A percentile compares a stretch with the other conserved stretches of the same genome.
phyloP scores from a whole-genome alignment of 2,329 filamentous ascomycete species.

The Hypoxylon sp. region DNA sequence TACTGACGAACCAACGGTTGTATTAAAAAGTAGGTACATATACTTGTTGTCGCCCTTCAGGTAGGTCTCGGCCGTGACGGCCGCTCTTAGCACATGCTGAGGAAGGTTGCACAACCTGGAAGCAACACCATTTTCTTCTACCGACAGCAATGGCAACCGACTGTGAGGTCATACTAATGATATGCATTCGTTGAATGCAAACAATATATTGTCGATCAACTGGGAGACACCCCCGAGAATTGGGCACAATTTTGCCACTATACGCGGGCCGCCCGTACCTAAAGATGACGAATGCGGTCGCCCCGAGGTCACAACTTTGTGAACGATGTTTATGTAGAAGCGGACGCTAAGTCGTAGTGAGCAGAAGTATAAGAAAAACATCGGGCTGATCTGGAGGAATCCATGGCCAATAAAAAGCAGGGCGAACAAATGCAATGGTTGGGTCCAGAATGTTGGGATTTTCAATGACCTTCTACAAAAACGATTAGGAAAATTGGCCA shows the following conservation, averaged over 20 bases:
- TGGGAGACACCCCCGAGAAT: conserved; percentile 29
- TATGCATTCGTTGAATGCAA: conserved; percentile 40
- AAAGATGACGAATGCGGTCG: conserved; percentile 36
- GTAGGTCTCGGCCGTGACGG: conserved; percentile 38
- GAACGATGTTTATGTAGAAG: conserved; percentile 18
- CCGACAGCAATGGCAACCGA: conserved; percentile 38
- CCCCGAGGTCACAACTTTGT: conserved; percentile 30
- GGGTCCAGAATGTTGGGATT: conserved; percentile 43
- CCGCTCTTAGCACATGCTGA: conserved; percentile 30
- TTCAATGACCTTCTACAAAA: conserved; percentile 33
- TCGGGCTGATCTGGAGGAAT: conserved; percentile 18
- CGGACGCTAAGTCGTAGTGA: conserved; percentile 33
- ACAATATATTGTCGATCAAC: conserved; percentile 31
- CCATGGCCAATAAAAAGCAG: conserved; percentile 41
- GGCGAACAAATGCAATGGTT: conserved; percentile 34
- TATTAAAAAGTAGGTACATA: conserved; percentile 29
- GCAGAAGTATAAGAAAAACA: conserved; percentile 25
- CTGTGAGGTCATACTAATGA: conserved; percentile 39
- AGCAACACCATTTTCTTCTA: conserved; percentile 29
- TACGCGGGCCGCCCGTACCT: conserved; percentile 30
- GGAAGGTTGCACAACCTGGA: conserved; percentile 32
- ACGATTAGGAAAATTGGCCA: conserved; percentile 27
- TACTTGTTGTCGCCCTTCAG: conserved; percentile 21
- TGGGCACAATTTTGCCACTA: conserved; percentile 46
- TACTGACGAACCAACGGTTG: conserved; percentile 33